Evolutionary conservation across 495 filamentous ascomycete genomes (phyloP).

Genomic region (Neurospora sp.): DNA sequence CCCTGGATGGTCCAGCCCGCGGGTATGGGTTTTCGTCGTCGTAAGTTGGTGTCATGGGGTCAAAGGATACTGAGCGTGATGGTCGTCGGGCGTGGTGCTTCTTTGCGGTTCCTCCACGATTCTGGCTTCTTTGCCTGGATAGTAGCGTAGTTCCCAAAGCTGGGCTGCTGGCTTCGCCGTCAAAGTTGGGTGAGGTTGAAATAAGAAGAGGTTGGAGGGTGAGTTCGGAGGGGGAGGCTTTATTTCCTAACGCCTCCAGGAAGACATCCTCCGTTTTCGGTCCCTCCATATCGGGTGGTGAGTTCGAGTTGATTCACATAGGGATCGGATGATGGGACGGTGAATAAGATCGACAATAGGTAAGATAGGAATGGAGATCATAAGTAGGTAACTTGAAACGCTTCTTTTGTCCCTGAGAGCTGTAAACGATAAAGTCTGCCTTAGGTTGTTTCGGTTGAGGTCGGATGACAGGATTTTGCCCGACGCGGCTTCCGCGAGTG

Average conservation of each 20-base stretch:
- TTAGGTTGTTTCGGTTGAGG: background rate
- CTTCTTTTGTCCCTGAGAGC: background rate
- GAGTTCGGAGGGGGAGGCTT: background rate
- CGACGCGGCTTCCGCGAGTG: background rate
- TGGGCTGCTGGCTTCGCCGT: background rate
- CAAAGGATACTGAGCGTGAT: background rate
- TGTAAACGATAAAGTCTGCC: background rate
- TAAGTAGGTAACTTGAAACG: background rate
- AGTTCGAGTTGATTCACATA: background rate
- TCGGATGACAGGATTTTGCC: background rate
- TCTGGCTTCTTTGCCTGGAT: background rate
- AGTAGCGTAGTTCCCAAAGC: background rate
- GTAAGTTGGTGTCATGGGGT: background rate
- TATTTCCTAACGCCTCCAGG: background rate
- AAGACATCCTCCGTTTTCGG: background rate
- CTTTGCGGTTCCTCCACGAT: background rate
- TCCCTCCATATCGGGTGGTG: background rate
- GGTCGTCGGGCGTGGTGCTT: background rate
- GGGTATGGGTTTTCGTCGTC: background rate
- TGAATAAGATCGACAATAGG: background rate
- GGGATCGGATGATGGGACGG: background rate
- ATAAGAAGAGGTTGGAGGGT: background rate
- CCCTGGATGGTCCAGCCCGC: background rate
- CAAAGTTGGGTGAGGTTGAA: background rate
- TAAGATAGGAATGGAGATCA: background rate